These are phyloP conservation scores for Geotrichum reessii DNA, from an alignment of 1,139 yeast species.

Conservation along the genomic window DNA sequence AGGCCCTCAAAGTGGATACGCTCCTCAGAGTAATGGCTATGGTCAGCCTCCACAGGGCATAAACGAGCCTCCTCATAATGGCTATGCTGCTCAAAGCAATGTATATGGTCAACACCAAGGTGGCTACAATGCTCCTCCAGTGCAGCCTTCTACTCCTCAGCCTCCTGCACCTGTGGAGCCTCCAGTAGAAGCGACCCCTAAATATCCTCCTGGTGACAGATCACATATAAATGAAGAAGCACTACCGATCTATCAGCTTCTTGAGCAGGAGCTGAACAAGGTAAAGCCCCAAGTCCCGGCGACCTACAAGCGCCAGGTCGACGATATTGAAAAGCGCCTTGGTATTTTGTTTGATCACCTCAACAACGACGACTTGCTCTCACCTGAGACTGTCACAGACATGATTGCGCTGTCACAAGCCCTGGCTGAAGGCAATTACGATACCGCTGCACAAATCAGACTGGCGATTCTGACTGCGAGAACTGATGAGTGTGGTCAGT, in stretches of 20 bases:
- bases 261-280: conserved; percentile 51
- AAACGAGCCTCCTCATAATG: conserved; percentile 24
- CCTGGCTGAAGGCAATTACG: conserved; percentile 51
- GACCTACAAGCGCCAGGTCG: conserved; percentile 64
- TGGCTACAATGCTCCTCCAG: conserved; percentile 9
- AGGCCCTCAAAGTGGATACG: conserved; percentile 6
- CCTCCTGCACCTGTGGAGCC: conserved; percentile 28
- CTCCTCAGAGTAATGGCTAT: conserved; percentile 8
- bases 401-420: conserved; percentile 50
- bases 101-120: conserved; percentile 18
- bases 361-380: conserved; percentile 64
- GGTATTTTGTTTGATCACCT: conserved; percentile 72
- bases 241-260: conserved; percentile 52
- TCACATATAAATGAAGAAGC: conserved; percentile 59
- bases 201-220: conserved; percentile 65
- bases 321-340: conserved; percentile 78
- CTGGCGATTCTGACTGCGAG: conserved; percentile 59
- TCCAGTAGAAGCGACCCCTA: conserved; percentile 36
- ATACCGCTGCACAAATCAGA: conserved; percentile 48
- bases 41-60: conserved; percentile 17
- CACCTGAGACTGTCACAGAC: conserved; percentile 50
- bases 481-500: conserved; percentile 75
- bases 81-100: conserved; percentile 19
- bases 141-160: conserved; percentile 24
- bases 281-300: conserved; percentile 75